Conservation (phyloP, 805 yeast species). For the Wickerhamiella alocasiicola region DNA sequence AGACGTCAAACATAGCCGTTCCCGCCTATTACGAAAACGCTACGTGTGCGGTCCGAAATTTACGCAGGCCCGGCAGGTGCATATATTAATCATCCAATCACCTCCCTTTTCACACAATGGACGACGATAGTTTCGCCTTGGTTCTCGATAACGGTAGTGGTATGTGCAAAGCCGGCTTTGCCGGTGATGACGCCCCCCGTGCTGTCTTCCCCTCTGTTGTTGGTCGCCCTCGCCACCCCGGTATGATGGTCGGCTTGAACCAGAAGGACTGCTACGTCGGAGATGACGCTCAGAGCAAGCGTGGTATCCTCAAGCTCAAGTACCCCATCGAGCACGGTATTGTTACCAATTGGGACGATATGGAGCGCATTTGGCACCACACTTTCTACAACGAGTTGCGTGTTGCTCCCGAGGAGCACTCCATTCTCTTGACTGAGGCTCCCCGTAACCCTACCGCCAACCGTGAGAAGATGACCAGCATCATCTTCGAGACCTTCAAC, state of each 20-base stretch:
- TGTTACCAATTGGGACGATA: constrained; percentile 99
- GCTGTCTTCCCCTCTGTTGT: constrained; percentile 99
- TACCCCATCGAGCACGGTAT: constrained; percentile 99
- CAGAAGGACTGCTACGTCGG: constrained; percentile 99
- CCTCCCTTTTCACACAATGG: constrained; percentile 4
- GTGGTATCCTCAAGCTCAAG: constrained; percentile 98
- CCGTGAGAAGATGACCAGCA: constrained; percentile 99
- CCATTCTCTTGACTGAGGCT: constrained; percentile 97
- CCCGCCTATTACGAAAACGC: too few relatives aligned
- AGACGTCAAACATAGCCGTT: too few relatives aligned
- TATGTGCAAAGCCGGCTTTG: constrained; percentile 99
- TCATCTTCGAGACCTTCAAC: constrained; percentile 96
- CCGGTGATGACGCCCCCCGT: constrained; percentile 99
- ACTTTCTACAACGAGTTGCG: constrained; percentile 99
- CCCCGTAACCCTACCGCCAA: constrained; percentile 99
- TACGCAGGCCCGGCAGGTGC: constrained; percentile 2
- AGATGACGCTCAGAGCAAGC: constrained; percentile 99
- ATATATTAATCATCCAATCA: constrained; percentile 11
- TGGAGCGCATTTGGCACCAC: constrained; percentile 99
- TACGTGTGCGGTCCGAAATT: constrained; percentile 12
- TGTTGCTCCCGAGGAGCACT: constrained; percentile 99
- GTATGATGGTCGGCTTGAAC: constrained; percentile 99
- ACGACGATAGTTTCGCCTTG: constrained; percentile 29
- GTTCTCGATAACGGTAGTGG: constrained; percentile 99
- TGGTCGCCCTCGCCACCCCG: constrained; percentile 99